phyloP scores from a whole-genome alignment of 768 basidiomycete species.

The Pisolithus orientalis region DNA sequence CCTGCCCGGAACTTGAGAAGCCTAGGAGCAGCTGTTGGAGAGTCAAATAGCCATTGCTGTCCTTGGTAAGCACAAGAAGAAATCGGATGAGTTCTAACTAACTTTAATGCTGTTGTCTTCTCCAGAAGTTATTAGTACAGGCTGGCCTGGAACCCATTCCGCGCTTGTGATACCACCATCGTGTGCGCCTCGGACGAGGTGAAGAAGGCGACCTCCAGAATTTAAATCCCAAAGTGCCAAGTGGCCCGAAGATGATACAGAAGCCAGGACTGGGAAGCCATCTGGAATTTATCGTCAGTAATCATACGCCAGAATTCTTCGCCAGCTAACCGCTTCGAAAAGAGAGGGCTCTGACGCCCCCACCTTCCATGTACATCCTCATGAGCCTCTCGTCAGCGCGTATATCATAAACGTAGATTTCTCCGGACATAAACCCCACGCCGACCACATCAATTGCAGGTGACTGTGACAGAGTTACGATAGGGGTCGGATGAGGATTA shows the following conservation, averaged over 20 bases:
- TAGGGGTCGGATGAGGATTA: slow-evolving; percentile 34
- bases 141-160: slow-evolving; percentile 93
- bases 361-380: slow-evolving; percentile 87
- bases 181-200: slow-evolving; percentile 84
- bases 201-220: slow-evolving; percentile 71
- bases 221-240: slow-evolving; percentile 93
- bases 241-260: slow-evolving; percentile 80
- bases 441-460: slow-evolving; percentile 96
- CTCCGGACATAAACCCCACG: slow-evolving; percentile 85
- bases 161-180: slow-evolving; percentile 76
- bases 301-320: neutral
- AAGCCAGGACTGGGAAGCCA: slow-evolving; percentile 82
- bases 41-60: slow-evolving; percentile 98
- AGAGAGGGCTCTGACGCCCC: slow-evolving; percentile 64
- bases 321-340: slow-evolving; percentile 73
- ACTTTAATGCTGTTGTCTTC: slow-evolving; percentile 97
- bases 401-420: slow-evolving; percentile 85
- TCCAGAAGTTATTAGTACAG: slow-evolving; percentile 81
- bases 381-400: slow-evolving; percentile 86
- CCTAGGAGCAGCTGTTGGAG: slow-evolving; percentile 78
- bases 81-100: slow-evolving; percentile 6
- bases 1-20: slow-evolving; percentile 90
- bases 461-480: slow-evolving; percentile 82
- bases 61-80: slow-evolving; percentile 5
- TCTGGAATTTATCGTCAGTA: slow-evolving; percentile 38